A percentile compares a stretch with the other conserved stretches of the same genome.
These are phyloP conservation scores for Stagonosporopsis cucurbitacearum DNA, from an alignment of 2,329 filamentous ascomycete species.

Conservation along the genomic window DNA sequence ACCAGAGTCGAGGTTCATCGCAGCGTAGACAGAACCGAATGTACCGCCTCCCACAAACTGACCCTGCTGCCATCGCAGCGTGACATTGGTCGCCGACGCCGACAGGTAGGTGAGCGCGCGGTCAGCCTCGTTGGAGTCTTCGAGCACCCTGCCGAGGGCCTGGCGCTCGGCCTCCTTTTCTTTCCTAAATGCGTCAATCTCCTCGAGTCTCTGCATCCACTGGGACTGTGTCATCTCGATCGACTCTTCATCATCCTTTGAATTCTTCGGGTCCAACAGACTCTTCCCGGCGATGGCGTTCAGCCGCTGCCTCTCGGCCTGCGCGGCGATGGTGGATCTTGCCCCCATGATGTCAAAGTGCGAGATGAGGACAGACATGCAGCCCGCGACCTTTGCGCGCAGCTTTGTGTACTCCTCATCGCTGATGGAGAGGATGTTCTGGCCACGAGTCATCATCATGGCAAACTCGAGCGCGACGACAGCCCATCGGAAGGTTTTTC, in stretches of 20 bases:
- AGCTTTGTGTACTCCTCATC: slow-evolving; percentile 86
- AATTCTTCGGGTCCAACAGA: slow-evolving; percentile 76
- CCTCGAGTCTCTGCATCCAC: slow-evolving; percentile 73
- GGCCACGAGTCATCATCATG: slow-evolving; percentile 94
- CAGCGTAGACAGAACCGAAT: slow-evolving; percentile 96
- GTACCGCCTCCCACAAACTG: slow-evolving; percentile 96
- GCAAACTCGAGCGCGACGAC: slow-evolving; percentile 94
- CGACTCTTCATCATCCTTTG: slow-evolving; percentile 85
- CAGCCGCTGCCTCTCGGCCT: slow-evolving; percentile 87
- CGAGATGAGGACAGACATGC: slow-evolving; percentile 96
- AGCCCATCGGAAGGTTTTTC: slow-evolving; percentile 97
- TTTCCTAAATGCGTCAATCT: slow-evolving; percentile 78
- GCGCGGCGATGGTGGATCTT: slow-evolving; percentile 87
- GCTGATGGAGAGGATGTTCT: slow-evolving; percentile 88
- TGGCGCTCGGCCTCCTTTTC: slow-evolving; percentile 85
- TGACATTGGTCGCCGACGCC: slow-evolving; percentile 92
- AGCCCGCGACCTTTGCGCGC: slow-evolving; percentile 88
- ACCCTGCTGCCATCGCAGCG: slow-evolving; percentile 97
- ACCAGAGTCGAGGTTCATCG: slow-evolving; percentile 95
- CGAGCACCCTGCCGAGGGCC: slow-evolving; percentile 85
- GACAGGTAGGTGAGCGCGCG: slow-evolving; percentile 92
- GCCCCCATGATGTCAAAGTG: slow-evolving; percentile 99
- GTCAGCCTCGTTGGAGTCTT: slow-evolving; percentile 95
- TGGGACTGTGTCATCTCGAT: slow-evolving; percentile 75
- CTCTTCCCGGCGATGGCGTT: slow-evolving; percentile 80